These are phyloP conservation scores for Entonaema liquescens DNA, from an alignment of 495 filamentous ascomycete genomes.

Conservation along the genomic window DNA sequence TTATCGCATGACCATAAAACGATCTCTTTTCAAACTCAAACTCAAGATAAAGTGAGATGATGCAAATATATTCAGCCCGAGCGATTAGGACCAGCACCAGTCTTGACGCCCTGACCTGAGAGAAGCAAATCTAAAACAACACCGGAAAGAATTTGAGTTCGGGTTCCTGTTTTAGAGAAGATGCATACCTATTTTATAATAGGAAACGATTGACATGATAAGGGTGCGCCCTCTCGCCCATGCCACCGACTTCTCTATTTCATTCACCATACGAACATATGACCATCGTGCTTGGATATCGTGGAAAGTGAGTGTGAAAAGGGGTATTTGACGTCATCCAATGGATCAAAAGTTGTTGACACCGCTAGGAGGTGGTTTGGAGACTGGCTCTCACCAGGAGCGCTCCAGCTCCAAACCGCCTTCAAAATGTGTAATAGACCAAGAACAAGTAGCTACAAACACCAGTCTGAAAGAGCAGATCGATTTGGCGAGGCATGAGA, in stretches of 20 bases:
- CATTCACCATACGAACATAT: neutral
- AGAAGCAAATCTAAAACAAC: slow-evolving; percentile 3
- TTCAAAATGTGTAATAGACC: neutral
- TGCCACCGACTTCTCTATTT: too few relatives aligned
- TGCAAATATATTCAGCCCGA: neutral
- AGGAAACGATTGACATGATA: neutral
- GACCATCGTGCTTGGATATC: neutral
- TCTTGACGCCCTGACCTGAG: neutral
- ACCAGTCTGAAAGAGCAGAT: slow-evolving; percentile 8
- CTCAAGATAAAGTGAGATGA: neutral
- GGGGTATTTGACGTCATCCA: neutral
- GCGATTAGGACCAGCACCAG: neutral
- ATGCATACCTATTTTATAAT: neutral
- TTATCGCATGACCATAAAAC: slow-evolving; percentile 12
- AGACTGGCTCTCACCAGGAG: neutral
- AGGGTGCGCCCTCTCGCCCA: neutral
- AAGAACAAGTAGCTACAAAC: neutral
- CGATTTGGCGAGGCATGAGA: neutral
- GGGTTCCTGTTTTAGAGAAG: slow-evolving; percentile 7
- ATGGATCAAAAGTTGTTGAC: slow-evolving; percentile 3
- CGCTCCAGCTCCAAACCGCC: neutral
- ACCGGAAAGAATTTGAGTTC: slow-evolving; percentile 13
- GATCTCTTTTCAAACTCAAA: slow-evolving; percentile 16
- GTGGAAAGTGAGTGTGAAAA: neutral
- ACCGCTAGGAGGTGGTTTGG: neutral